A percentile compares a stretch with the other conserved stretches of the same genome.
phyloP scores from a whole-genome alignment of 2,329 filamentous ascomycete genomes.

The Cercospora sp. region DNA sequence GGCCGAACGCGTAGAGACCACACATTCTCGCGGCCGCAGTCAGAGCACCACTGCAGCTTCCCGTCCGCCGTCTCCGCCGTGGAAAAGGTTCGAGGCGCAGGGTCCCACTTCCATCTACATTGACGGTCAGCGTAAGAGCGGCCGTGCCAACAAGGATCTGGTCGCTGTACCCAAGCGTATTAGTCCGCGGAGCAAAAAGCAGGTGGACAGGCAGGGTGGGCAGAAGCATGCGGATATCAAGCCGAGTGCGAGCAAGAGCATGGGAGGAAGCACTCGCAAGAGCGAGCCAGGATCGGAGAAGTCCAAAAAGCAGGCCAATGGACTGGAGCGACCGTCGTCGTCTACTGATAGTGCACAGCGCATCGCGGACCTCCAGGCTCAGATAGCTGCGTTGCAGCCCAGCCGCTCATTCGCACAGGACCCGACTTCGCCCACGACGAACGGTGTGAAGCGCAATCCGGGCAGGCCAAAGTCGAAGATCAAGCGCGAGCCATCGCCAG shows the following conservation, averaged over 20 bases:
- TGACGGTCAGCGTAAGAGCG: constrained; percentile 62
- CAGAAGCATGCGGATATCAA: constrained; percentile 27
- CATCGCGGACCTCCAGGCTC: constrained; percentile 35
- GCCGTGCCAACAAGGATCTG: constrained; percentile 52
- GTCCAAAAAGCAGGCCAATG: constrained; percentile 18
- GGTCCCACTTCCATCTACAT: constrained; percentile 82
- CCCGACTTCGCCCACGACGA: constrained; percentile 2
- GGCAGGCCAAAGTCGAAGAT: constrained; percentile 20
- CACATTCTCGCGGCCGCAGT: constrained; percentile 23
- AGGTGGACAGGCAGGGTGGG: constrained; percentile 29
- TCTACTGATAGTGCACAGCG: constrained; percentile 23
- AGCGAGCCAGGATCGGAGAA: constrained; percentile 16
- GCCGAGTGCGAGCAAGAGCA: constrained; percentile 18
- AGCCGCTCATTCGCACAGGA: constrained; percentile 27
- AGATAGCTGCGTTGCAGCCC: constrained; percentile 35
- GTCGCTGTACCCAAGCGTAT: constrained; percentile 32
- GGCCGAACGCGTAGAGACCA: constrained; percentile 6
- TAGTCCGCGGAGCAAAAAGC: constrained; percentile 37
- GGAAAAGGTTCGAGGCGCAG: constrained; percentile 82
- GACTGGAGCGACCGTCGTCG: constrained; percentile 19
- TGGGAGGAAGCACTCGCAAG: constrained; percentile 23
- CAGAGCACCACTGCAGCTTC: constrained; percentile 36
- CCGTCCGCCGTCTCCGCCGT: constrained; percentile 75
- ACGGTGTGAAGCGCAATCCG: constrained; percentile 29
- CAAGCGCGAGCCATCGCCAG: constrained; percentile 20